phyloP scores from a whole-genome alignment of 2,329 filamentous ascomycete species.

The Botryotinia narcissicola region DNA sequence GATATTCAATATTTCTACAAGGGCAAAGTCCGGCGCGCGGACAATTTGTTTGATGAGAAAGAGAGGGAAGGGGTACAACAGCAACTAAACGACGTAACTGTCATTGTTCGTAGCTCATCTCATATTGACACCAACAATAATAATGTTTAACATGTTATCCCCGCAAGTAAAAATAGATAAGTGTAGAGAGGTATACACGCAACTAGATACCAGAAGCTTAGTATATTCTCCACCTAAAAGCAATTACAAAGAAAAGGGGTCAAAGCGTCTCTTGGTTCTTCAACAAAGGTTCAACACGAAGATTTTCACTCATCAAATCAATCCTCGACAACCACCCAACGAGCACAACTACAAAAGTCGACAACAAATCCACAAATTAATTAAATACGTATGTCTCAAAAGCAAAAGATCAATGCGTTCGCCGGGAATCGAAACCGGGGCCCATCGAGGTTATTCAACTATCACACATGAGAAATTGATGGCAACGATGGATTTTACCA shows the following conservation, averaged over 20 bases:
- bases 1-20: not conserved
- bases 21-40: not conserved
- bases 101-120: not conserved
- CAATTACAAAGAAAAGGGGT: not conserved
- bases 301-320: not conserved
- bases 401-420: not conserved
- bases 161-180: not conserved
- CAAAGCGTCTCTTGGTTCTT: not conserved
- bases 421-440: not conserved
- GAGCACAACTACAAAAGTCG: not conserved
- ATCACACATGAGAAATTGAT: not conserved
- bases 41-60: not conserved
- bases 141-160: not conserved
- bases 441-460: not conserved
- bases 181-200: not conserved
- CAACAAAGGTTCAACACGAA: not conserved
- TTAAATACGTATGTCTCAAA: fast-evolving
- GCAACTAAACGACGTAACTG: not conserved
- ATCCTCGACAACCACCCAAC: not conserved
- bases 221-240: no score
- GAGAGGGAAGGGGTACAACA: not conserved
- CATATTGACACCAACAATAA: not conserved
- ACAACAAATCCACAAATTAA: not conserved
- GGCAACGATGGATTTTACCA: constrained; percentile 26
- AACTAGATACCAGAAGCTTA: no score